phyloP scores from a whole-genome alignment of 176 grass and related monocot genomes.

The Saccharum spontaneum region DNA sequence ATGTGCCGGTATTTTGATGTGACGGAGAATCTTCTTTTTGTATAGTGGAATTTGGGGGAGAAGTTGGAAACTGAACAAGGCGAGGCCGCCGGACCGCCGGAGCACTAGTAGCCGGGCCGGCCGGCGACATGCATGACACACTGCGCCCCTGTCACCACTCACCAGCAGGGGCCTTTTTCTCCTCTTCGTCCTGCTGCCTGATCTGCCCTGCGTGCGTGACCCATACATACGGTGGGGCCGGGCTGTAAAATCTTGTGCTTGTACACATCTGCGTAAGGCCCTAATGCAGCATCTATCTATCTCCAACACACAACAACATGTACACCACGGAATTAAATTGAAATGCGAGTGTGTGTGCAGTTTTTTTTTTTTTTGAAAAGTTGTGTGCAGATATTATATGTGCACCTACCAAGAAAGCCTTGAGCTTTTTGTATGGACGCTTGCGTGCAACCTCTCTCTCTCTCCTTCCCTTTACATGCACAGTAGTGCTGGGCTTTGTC shows the following conservation, averaged over 20 bases:
- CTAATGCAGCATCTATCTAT: not conserved
- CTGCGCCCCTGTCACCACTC: not conserved
- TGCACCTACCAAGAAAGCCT: conserved; percentile 6
- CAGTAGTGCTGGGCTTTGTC: conserved; percentile 43
- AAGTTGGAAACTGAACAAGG: too few relatives aligned
- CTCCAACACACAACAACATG: too few relatives aligned
- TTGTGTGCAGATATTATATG: not conserved
- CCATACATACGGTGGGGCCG: not conserved
- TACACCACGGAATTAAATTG: not conserved
- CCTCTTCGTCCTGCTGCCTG: not conserved
- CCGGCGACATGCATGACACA: not conserved
- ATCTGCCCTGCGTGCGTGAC: not conserved
- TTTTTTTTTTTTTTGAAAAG: too few relatives aligned
- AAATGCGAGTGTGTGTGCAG: not conserved
- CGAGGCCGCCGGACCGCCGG: not conserved
- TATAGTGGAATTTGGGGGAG: too few relatives aligned
- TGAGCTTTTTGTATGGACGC: conserved; percentile 29
- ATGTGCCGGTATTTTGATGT: too few relatives aligned
- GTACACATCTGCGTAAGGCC: conserved; percentile 16
- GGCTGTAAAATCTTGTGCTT: conserved; percentile 21
- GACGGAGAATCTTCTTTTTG: too few relatives aligned
- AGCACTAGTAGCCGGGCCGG: not conserved
- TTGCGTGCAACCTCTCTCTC: not conserved
- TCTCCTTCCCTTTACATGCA: too few relatives aligned
- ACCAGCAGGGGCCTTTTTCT: not conserved